phyloP scores from a whole-genome alignment of 306 rosid species.

The Cucumis sativus region DNA sequence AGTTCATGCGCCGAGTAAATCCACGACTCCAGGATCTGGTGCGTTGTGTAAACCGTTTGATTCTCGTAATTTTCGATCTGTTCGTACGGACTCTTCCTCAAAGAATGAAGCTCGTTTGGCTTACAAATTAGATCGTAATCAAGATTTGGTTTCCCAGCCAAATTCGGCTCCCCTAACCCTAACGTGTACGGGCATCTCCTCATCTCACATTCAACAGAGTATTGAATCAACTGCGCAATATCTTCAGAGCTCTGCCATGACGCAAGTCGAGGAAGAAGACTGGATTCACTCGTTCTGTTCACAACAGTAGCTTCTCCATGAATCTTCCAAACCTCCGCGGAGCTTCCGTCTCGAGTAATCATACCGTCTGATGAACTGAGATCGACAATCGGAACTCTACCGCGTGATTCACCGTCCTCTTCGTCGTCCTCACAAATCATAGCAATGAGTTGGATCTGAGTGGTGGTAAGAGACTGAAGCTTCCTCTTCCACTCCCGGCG shows the following conservation, averaged over 20 bases:
- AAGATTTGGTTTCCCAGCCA: constrained; percentile 46
- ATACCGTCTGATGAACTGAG: constrained; percentile 12
- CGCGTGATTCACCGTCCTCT: constrained; percentile 30
- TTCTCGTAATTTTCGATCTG: constrained; percentile 43
- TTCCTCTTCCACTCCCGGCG: constrained; percentile 62
- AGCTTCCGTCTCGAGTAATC: constrained; percentile 39
- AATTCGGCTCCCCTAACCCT: constrained; percentile 70
- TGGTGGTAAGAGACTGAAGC: constrained; percentile 38
- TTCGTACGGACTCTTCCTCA: constrained; percentile 39
- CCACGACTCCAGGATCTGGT: constrained; percentile 78
- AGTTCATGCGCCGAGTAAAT: constrained; percentile 26
- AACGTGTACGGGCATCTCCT: constrained; percentile 56
- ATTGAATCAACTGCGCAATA: constrained; percentile 38
- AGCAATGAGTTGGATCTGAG: constrained; percentile 51
- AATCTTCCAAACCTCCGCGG: constrained; percentile 38
- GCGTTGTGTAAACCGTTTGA: constrained; percentile 58
- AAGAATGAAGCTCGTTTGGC: constrained; percentile 43
- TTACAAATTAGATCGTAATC: constrained; percentile 69
- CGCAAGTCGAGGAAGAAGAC: constrained; percentile 62
- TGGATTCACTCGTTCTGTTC: constrained; percentile 52
- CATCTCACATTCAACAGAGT: constrained; percentile 57
- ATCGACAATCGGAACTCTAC: constrained; percentile 43
- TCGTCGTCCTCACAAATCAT: constrained; percentile 57
- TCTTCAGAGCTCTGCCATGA: constrained; percentile 57
- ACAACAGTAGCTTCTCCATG: constrained; percentile 29